A percentile compares a stretch with the other conserved stretches of the same genome.
phyloP scores from a whole-genome alignment of 768 basidiomycete genomes.

The Steccherinum ochraceum region DNA sequence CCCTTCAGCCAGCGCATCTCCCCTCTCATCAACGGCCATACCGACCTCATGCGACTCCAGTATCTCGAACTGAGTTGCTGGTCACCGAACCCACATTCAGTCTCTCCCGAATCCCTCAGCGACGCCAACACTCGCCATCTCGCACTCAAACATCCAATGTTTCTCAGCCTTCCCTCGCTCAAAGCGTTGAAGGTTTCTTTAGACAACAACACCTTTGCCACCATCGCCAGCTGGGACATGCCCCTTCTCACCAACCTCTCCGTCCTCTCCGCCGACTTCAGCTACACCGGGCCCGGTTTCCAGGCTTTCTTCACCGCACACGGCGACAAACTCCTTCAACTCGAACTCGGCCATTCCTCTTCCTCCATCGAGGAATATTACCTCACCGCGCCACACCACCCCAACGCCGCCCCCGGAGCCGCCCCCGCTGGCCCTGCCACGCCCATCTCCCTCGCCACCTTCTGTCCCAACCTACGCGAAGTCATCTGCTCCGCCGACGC shows the following conservation, averaged over 20 bases:
- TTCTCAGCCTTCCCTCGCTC: constrained; percentile 53
- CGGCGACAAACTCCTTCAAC: constrained; percentile 51
- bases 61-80: constrained; percentile 64
- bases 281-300: constrained; percentile 62
- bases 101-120: constrained; percentile 12
- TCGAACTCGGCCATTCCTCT: constrained; percentile 70
- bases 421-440: constrained; percentile 8
- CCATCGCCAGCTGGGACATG: constrained; percentile 63
- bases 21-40: constrained; percentile 33
- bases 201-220: constrained; percentile 64
- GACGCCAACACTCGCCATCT: neutral
- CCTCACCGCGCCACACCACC: constrained; percentile 37
- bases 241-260: constrained; percentile 57
- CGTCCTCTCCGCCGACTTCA: constrained; percentile 66
- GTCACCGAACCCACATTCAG: constrained; percentile 37
- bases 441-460: constrained; percentile 48
- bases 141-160: constrained; percentile 14
- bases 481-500: constrained; percentile 75
- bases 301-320: constrained; percentile 60
- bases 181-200: constrained; percentile 63
- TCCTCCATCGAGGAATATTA: constrained; percentile 64
- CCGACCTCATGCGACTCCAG: constrained; percentile 31
- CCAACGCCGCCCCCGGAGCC: constrained; percentile 10
- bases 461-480: constrained; percentile 63
- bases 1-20: constrained; percentile 50